phyloP scores from a whole-genome alignment of 768 basidiomycete species.

The Tylopilus vinaceipallidus region DNA sequence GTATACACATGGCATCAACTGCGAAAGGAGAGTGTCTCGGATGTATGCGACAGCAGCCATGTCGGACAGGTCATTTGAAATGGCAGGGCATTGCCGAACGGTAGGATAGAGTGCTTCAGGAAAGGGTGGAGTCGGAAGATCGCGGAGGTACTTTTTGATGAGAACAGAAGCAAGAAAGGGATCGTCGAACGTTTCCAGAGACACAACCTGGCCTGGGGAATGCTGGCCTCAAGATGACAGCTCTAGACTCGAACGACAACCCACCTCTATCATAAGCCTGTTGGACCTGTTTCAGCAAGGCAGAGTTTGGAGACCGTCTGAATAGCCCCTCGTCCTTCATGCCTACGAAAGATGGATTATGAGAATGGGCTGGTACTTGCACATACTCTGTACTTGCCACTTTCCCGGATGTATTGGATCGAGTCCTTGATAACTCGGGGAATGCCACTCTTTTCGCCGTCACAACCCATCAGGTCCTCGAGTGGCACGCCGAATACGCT shows the following conservation, averaged over 20 bases:
- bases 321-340: constrained; percentile 79
- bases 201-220: constrained; percentile 67
- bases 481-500: no score
- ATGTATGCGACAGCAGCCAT: constrained; percentile 62
- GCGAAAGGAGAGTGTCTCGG: constrained; percentile 63
- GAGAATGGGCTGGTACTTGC: background rate
- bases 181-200: constrained; percentile 71
- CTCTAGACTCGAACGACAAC: background rate
- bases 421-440: constrained; percentile 78
- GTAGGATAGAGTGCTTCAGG: constrained; percentile 63
- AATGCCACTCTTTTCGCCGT: constrained; percentile 81
- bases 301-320: constrained; percentile 74
- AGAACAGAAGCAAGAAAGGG: constrained; percentile 82
- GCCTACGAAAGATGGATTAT: constrained; percentile 29
- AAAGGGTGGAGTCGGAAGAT: constrained; percentile 78
- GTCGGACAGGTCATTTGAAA: constrained; percentile 51
- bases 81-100: constrained; percentile 65
- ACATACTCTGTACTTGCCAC: constrained; percentile 32
- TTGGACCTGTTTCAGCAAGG: constrained; percentile 67
- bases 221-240: constrained; percentile 6
- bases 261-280: constrained; percentile 83
- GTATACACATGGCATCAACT: constrained; percentile 66
- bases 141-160: constrained; percentile 81
- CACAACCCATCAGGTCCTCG: constrained; percentile 75
- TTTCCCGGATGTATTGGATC: constrained; percentile 66